Evolutionary conservation across 1,284 basidiomycete genomes (phyloP).

Genomic region (Puccinia coronata): DNA sequence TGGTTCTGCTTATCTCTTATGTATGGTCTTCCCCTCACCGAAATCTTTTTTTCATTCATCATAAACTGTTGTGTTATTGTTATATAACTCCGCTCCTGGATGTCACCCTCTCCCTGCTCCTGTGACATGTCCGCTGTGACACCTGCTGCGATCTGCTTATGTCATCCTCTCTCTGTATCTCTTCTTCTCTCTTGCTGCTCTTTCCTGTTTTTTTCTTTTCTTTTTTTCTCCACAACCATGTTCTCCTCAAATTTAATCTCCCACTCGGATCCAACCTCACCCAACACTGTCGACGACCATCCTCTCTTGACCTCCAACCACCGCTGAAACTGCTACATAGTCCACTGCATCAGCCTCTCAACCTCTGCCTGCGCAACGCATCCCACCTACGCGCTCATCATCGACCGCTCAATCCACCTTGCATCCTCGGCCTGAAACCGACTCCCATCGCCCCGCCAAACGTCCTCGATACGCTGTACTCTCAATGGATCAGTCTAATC

Average conservation of each 20-base stretch:
- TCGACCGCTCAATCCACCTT: background rate
- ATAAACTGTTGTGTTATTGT: background rate
- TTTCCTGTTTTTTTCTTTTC: background rate
- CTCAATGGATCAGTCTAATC: slow-evolving; percentile 3
- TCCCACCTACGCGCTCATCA: background rate
- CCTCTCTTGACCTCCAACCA: background rate
- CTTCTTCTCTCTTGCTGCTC: background rate
- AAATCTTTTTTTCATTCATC: background rate
- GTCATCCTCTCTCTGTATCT: background rate
- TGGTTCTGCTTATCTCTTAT: background rate
- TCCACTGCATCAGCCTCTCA: background rate
- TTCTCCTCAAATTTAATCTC: background rate
- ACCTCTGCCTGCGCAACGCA: background rate
- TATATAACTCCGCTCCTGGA: background rate
- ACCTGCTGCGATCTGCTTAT: background rate
- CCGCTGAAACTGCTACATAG: background rate
- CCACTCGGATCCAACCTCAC: background rate
- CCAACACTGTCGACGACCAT: background rate
- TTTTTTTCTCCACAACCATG: background rate
- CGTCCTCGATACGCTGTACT: background rate
- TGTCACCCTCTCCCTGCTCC: background rate
- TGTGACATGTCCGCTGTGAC: background rate
- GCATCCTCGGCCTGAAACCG: background rate
- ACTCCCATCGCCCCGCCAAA: slow-evolving; percentile 1
- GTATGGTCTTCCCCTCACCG: no score